phyloP scores from a whole-genome alignment of 2,329 filamentous ascomycete genomes.

The Pseudogymnoascus sp. region DNA sequence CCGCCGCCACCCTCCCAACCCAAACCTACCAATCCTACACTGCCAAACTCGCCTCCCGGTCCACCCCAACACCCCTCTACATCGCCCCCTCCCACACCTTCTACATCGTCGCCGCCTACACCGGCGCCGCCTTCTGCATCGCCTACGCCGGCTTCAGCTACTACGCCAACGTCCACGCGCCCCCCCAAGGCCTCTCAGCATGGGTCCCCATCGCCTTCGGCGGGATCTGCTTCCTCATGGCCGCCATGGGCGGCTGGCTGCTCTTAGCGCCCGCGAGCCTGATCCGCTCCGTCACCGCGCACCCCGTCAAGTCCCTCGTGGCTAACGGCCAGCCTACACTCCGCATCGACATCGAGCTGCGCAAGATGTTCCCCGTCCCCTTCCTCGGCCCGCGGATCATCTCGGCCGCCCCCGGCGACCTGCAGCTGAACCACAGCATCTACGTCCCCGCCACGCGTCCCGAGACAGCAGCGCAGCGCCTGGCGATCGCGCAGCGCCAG shows the following conservation, averaged over 20 bases:
- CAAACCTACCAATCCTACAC: conserved; percentile 38
- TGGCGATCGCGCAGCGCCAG: conserved; percentile 22
- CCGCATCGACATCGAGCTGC: conserved; percentile 42
- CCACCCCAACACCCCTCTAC: conserved; percentile 53
- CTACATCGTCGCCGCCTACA: conserved; percentile 53
- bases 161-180: conserved; percentile 39
- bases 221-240: conserved; percentile 51
- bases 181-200: conserved; percentile 41
- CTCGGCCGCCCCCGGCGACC: conserved; percentile 18
- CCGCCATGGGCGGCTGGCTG: conserved; percentile 51
- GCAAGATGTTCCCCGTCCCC: conserved; percentile 24
- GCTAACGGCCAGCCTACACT: conserved; percentile 26
- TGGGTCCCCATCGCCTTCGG: conserved; percentile 53
- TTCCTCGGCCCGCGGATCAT: conserved; percentile 22
- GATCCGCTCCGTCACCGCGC: conserved; percentile 35
- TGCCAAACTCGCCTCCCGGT: conserved; percentile 45
- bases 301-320: conserved; percentile 14
- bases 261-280: conserved; percentile 49
- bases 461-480: conserved; percentile 12
- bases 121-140: conserved; percentile 45
- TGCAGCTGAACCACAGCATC: conserved; percentile 23
- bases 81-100: conserved; percentile 54
- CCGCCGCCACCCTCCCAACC: background rate
- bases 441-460: conserved; percentile 17
- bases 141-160: conserved; percentile 43